These are phyloP conservation scores for Pythium phragmitis DNA, from an alignment of 352 stramenopile genomes.

Conservation along the genomic window DNA sequence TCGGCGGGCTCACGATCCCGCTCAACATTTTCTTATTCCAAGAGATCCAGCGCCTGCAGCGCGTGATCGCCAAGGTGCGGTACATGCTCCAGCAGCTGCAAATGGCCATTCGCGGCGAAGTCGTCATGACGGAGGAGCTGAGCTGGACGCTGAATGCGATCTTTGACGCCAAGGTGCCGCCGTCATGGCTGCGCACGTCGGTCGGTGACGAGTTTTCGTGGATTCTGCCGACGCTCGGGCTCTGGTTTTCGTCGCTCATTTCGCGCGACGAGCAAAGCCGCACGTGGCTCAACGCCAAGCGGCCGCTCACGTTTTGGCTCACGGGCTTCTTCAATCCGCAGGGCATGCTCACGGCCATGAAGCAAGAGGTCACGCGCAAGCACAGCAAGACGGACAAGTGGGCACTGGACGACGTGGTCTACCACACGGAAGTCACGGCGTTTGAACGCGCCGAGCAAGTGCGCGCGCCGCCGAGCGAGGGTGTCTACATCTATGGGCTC, in stretches of 20 bases:
- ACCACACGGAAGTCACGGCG: conserved; percentile 95
- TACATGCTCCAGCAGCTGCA: conserved; percentile 95
- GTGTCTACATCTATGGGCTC: conserved; percentile 97
- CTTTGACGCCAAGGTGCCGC: conserved; percentile 95
- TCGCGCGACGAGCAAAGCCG: conserved; percentile 95
- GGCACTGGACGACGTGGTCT: conserved; percentile 97
- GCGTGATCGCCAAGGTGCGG: conserved; percentile 95
- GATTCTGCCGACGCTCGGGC: conserved; percentile 94
- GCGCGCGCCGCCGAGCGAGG: conserved; percentile 85
- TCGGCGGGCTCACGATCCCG: conserved; percentile 94
- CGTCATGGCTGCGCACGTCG: conserved; percentile 95
- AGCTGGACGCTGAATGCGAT: conserved; percentile 95
- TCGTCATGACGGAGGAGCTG: conserved; percentile 97
- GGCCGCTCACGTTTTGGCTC: conserved; percentile 96
- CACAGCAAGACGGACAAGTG: conserved; percentile 97
- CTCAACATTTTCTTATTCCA: conserved; percentile 99
- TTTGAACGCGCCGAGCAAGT: conserved; percentile 93
- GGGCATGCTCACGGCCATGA: conserved; percentile 98
- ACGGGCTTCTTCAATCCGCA: conserved; percentile 99
- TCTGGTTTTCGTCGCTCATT: conserved; percentile 97
- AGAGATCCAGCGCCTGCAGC: conserved; percentile 97
- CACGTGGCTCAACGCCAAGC: conserved; percentile 94
- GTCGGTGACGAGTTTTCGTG: conserved; percentile 98
- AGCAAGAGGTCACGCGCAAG: conserved; percentile 97
- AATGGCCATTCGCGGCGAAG: conserved; percentile 97